These are phyloP conservation scores for Penicillium soppii DNA, from an alignment of 495 filamentous ascomycete genomes.

Conservation along the genomic window DNA sequence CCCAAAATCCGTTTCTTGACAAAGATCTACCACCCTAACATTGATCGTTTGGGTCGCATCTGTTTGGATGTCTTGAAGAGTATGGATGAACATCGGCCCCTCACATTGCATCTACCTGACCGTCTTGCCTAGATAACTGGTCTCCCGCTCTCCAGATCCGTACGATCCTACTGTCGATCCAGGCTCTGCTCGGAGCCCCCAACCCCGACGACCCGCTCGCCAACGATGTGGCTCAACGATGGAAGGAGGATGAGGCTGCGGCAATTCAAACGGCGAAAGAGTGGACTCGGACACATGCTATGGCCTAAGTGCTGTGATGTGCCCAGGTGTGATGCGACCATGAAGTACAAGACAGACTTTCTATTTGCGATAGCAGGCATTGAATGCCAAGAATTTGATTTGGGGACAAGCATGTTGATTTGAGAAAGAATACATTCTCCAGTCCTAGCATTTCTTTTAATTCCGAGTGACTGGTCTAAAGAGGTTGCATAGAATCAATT, in stretches of 20 bases:
- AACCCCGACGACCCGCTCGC: slow-evolving; percentile 97
- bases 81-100: slow-evolving; percentile 34
- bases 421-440: slow-evolving; percentile 8
- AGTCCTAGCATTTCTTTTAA: neutral
- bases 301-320: slow-evolving; percentile 41
- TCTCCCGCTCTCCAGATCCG: slow-evolving; percentile 97
- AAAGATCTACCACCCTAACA: slow-evolving; percentile 99
- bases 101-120: slow-evolving; percentile 9
- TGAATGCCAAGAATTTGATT: slow-evolving; percentile 3
- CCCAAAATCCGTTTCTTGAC: slow-evolving; percentile 98
- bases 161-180: slow-evolving; percentile 95
- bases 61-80: slow-evolving; percentile 98
- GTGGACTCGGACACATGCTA: slow-evolving; percentile 82
- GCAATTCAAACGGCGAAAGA: slow-evolving; percentile 87
- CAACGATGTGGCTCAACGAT: slow-evolving; percentile 95
- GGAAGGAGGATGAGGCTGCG: slow-evolving; percentile 92
- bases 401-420: slow-evolving; percentile 4
- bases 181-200: slow-evolving; percentile 91
- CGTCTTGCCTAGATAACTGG: slow-evolving; percentile 81
- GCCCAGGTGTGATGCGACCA: slow-evolving; percentile 43
- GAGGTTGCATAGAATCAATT: slow-evolving; percentile 23
- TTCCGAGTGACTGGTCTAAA: slow-evolving; percentile 5
- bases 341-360: slow-evolving; percentile 23
- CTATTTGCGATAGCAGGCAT: slow-evolving; percentile 10
- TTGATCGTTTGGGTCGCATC: slow-evolving; percentile 95